Evolutionary conservation across 148 eudicot genomes (phyloP).

Genomic region (Chenopodium album): DNA sequence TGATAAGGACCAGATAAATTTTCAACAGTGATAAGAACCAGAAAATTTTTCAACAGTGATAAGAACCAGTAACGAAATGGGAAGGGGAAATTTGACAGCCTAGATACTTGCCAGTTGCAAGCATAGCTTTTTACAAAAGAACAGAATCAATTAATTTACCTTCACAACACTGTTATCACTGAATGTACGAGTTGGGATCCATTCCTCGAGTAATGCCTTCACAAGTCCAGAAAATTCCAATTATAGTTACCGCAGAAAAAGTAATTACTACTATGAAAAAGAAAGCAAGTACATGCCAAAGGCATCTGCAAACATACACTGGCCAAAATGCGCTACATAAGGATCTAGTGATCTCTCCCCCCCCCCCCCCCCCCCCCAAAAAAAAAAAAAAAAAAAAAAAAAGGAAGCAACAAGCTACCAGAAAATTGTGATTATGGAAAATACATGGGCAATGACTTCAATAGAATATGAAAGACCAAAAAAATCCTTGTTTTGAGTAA

Average conservation of each 20-base stretch:
- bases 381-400: no score
- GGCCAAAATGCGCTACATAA: not conserved
- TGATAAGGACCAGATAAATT: not conserved
- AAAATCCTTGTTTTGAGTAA: not conserved
- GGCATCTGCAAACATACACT: not conserved
- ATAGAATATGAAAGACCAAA: slow-evolving; percentile 4
- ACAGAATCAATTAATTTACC: slow-evolving; percentile 34
- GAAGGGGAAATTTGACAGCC: not conserved
- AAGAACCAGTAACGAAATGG: slow-evolving; percentile 1
- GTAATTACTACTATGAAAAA: not conserved
- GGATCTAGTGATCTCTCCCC: not conserved
- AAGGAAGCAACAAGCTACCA: not conserved
- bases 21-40: no score
- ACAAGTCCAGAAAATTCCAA: slow-evolving; percentile 13
- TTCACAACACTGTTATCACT: slow-evolving; percentile 59
- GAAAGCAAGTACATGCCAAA: slow-evolving; percentile 7
- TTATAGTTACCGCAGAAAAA: not conserved
- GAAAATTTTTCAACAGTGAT: not conserved
- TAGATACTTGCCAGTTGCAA: slow-evolving; percentile 8
- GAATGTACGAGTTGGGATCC: slow-evolving; percentile 85
- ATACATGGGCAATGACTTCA: not conserved
- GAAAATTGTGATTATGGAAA: not conserved
- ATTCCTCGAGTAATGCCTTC: slow-evolving; percentile 97
- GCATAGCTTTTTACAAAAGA: slow-evolving; percentile 13
- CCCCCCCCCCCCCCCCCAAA: not conserved